Percentiles rank a stretch among this genome's conserved stretches.
phyloP scores from a whole-genome alignment of 495 filamentous ascomycete genomes.

The Penicillium maclennaniae region DNA sequence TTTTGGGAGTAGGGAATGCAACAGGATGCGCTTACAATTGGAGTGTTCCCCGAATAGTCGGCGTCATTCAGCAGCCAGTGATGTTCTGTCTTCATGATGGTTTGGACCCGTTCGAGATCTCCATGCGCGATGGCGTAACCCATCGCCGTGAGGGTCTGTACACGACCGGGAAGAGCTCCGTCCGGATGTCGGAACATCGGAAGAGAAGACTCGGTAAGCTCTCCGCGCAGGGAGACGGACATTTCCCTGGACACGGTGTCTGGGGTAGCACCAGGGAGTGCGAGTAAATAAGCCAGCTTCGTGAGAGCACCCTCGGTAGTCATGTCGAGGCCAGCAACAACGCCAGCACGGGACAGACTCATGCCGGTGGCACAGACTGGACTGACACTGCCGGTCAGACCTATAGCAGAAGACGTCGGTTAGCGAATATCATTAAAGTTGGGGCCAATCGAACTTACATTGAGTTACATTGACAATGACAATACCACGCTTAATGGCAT shows the following conservation, averaged over 20 bases:
- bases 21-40: conserved; percentile 50
- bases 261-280: conserved; percentile 56
- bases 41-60: conserved; percentile 91
- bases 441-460: conserved; percentile 51
- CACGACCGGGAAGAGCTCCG: conserved; percentile 42
- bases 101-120: conserved; percentile 57
- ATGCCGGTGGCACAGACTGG: conserved; percentile 92
- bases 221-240: conserved; percentile 74
- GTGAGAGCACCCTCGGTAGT: conserved; percentile 92
- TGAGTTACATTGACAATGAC: conserved; percentile 93
- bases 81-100: conserved; percentile 62
- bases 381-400: conserved; percentile 77
- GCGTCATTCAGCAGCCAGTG: conserved; percentile 68
- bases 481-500: conserved; percentile 74
- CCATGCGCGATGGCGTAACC: conserved; percentile 79
- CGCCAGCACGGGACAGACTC: conserved; percentile 77
- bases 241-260: conserved; percentile 66
- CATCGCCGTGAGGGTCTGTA: conserved; percentile 62
- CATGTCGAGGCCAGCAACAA: conserved; percentile 90
- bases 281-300: conserved; percentile 86
- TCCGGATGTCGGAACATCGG: conserved; percentile 69
- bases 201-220: conserved; percentile 71
- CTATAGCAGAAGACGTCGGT: conserved; percentile 19
- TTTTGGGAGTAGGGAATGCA: neutral
- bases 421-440: neutral